These are phyloP conservation scores for Pythium oligandrum DNA, from an alignment of 352 stramenopile species.

Conservation along the genomic window DNA sequence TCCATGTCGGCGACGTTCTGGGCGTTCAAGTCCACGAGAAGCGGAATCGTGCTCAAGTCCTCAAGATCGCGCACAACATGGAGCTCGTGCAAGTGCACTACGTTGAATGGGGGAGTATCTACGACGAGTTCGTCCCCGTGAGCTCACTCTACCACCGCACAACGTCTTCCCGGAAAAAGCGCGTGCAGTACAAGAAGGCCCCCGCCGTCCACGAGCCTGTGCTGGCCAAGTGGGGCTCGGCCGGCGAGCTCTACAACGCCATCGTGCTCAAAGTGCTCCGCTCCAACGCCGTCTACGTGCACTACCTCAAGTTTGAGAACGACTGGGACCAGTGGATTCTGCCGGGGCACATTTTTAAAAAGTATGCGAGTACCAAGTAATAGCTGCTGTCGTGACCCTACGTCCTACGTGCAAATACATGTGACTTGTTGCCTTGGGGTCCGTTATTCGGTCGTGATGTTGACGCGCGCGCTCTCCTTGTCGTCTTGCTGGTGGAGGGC, in stretches of 20 bases:
- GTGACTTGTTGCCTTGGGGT: too few species aligned
- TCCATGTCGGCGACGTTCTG: constrained; percentile 60
- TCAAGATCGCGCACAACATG: constrained; percentile 62
- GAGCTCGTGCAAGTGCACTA: constrained; percentile 79
- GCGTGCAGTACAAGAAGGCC: constrained; percentile 53
- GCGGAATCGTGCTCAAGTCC: constrained; percentile 57
- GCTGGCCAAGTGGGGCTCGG: constrained; percentile 68
- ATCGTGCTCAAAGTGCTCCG: constrained; percentile 78
- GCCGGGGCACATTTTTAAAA: constrained; percentile 75
- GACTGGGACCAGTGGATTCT: constrained; percentile 84
- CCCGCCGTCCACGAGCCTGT: constrained; percentile 70
- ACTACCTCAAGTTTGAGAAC: constrained; percentile 83
- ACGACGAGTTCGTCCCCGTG: constrained; percentile 74
- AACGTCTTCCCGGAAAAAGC: constrained; percentile 25
- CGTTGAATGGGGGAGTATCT: constrained; percentile 77
- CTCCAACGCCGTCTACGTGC: constrained; percentile 70
- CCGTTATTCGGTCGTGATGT: constrained; percentile 14
- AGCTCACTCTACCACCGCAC: constrained; percentile 53
- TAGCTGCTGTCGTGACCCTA: neutral
- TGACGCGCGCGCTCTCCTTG: constrained; percentile 16
- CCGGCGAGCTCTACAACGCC: constrained; percentile 66
- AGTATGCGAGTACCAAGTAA: constrained; percentile 28
- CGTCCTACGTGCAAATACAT: too few species aligned
- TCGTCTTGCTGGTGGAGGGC: constrained; percentile 12
- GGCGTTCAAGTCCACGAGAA: constrained; percentile 76